phyloP scores from a whole-genome alignment of 495 filamentous ascomycete species.

The Neohortaea acidophila region DNA sequence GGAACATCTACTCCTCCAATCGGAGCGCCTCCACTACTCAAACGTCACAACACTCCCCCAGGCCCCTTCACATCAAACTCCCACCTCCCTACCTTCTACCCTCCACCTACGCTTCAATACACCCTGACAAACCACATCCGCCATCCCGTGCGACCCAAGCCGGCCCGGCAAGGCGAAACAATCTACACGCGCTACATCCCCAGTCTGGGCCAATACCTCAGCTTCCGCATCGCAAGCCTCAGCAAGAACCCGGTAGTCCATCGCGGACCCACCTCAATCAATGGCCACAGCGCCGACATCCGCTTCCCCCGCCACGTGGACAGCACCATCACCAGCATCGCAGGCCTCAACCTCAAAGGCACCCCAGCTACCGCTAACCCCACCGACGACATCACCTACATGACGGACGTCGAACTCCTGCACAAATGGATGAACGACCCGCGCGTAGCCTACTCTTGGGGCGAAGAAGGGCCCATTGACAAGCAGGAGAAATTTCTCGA shows the following conservation, averaged over 20 bases:
- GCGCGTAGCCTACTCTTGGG: conserved; percentile 72
- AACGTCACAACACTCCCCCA: conserved; percentile 22
- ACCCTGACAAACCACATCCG: conserved; percentile 62
- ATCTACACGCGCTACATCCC: conserved; percentile 84
- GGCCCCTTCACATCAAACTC: conserved; percentile 63
- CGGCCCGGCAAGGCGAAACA: conserved; percentile 69
- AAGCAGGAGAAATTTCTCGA: conserved; percentile 57
- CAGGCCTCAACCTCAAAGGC: conserved; percentile 19
- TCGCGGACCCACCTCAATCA: conserved; percentile 34
- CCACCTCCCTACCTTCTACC: conserved; percentile 81
- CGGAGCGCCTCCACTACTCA: conserved; percentile 1
- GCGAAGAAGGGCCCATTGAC: conserved; percentile 44
- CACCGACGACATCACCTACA: conserved; percentile 26
- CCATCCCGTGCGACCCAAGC: conserved; percentile 80
- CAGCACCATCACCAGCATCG: conserved; percentile 23
- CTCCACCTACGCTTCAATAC: conserved; percentile 67
- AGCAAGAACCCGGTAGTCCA: conserved; percentile 38
- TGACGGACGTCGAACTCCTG: conserved; percentile 54
- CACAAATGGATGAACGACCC: conserved; percentile 84
- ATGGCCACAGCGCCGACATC: conserved; percentile 11
- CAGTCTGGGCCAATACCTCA: conserved; percentile 67
- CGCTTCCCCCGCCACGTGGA: conserved; percentile 1
- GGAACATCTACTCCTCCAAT: neutral
- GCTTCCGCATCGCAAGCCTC: conserved; percentile 63
- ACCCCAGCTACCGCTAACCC: conserved; percentile 2